phyloP scores from a whole-genome alignment of 495 filamentous ascomycete genomes.

The Penicillium coprophilum region DNA sequence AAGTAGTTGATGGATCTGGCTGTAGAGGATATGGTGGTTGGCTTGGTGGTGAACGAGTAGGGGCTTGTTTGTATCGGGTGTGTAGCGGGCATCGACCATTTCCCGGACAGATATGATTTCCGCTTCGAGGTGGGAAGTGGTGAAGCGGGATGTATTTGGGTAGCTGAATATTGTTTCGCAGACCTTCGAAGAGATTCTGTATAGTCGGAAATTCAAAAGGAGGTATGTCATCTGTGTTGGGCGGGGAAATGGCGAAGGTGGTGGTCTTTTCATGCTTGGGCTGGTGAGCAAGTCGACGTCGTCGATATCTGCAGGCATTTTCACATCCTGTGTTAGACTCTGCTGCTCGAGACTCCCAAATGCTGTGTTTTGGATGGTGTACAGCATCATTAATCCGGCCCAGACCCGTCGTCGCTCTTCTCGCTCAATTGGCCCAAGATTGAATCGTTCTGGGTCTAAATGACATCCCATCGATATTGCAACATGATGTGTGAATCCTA shows the following conservation, averaged over 20 bases:
- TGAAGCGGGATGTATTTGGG: slow-evolving; percentile 26
- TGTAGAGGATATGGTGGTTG: slow-evolving; percentile 48
- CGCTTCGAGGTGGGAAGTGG: slow-evolving; percentile 34
- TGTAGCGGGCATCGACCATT: slow-evolving; percentile 39
- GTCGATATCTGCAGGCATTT: slow-evolving; percentile 45
- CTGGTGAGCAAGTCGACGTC: slow-evolving; percentile 45
- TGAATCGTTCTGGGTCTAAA: slow-evolving; percentile 45
- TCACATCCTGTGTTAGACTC: slow-evolving; percentile 34
- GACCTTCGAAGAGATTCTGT: slow-evolving; percentile 42
- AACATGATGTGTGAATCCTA: slow-evolving; percentile 49
- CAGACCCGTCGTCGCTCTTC: slow-evolving; percentile 49
- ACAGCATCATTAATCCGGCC: slow-evolving; percentile 47
- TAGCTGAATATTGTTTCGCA: slow-evolving; percentile 43
- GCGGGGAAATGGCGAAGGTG: slow-evolving; percentile 24
- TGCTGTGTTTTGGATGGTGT: slow-evolving; percentile 42
- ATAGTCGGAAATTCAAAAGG: slow-evolving; percentile 43
- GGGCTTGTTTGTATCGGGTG: slow-evolving; percentile 29
- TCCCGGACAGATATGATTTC: slow-evolving; percentile 42
- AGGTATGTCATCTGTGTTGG: slow-evolving; percentile 53
- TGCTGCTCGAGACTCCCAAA: slow-evolving; percentile 34
- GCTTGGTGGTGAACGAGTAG: slow-evolving; percentile 42
- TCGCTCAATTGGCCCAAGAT: slow-evolving; percentile 42
- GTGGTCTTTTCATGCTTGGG: slow-evolving; percentile 10
- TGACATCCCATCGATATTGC: slow-evolving; percentile 51
- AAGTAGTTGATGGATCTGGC: slow-evolving; percentile 48